phyloP scores from a whole-genome alignment of 768 basidiomycete species.

The Boletus patriciae region DNA sequence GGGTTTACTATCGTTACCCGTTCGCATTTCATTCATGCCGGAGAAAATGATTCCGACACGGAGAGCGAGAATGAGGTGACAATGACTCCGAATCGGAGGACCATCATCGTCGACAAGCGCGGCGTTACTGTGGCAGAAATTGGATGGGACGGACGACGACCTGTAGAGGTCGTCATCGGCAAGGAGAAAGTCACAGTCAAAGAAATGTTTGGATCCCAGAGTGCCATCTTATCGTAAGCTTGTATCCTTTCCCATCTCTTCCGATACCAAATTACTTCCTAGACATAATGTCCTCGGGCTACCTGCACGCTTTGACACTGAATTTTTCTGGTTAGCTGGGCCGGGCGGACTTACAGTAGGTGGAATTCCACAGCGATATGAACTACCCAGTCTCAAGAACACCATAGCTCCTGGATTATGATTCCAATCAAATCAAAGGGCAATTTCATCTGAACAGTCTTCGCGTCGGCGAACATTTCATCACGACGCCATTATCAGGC shows the following conservation, averaged over 20 bases:
- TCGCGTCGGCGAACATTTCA: slow-evolving; percentile 44
- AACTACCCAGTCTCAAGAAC: slow-evolving; percentile 4
- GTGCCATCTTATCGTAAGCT: slow-evolving; percentile 53
- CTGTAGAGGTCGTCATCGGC: slow-evolving; percentile 49
- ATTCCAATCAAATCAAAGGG: slow-evolving; percentile 49
- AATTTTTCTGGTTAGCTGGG: slow-evolving; percentile 61
- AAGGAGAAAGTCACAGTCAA: slow-evolving; percentile 51
- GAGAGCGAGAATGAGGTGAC: slow-evolving; percentile 27
- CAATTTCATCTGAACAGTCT: slow-evolving; percentile 52
- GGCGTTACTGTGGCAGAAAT: slow-evolving; percentile 48
- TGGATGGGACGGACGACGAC: slow-evolving; percentile 52
- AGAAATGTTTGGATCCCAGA: slow-evolving; percentile 58
- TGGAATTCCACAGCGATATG: slow-evolving; percentile 1
- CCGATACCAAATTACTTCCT: neutral
- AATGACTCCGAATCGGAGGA: slow-evolving; percentile 36
- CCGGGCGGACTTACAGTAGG: slow-evolving; percentile 51
- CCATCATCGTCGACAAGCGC: slow-evolving; percentile 42
- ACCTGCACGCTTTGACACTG: slow-evolving; percentile 62
- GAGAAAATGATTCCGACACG: slow-evolving; percentile 30
- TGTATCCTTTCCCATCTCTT: neutral
- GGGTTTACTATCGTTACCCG: slow-evolving; percentile 52
- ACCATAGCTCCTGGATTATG: slow-evolving; percentile 52
- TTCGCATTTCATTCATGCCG: slow-evolving; percentile 30
- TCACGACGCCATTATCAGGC: slow-evolving; percentile 52
- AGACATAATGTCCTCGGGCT: slow-evolving; percentile 62